Evolutionary conservation across 192 early-diverging fungal species (phyloP), one percentile per base, ranked within the genome.

Genomic region (Rhizophlyctis rosea): DNA sequence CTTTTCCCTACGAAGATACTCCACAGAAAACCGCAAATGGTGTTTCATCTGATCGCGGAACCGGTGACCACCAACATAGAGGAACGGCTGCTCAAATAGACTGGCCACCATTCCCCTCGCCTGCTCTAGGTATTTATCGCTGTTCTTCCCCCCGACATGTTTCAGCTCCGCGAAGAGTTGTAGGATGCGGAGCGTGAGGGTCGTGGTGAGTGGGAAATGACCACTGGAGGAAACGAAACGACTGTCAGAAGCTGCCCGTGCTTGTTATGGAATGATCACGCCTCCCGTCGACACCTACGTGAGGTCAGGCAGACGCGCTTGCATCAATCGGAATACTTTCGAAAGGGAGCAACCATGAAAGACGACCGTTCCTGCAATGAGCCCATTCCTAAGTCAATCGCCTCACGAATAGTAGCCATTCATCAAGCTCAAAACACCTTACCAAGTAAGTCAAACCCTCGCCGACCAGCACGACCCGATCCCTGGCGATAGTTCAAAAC

Each of bases 401-500:
- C n/a, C n/a, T n/a, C n/a, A n/a, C n/a, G n/a, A n/a, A n/a, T n/a
- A n/a, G n/a, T n/a, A n/a, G n/a, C n/a, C n/a, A n/a, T n/a, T n/a
- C n/a, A n/a, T n/a, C n/a, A n/a, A n/a, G n/a, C n/a, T n/a, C n/a
- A n/a, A n/a, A n/a, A n/a, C n/a, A n/a, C n/a, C n/a, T 18, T 44
- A 44, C 39, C 39, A 3, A 76, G 28, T 21, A 34, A 24, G 36
- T 78, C 76, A 50, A 78, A 78, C 0, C 71, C 76, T 68, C 76
- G 64, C 16, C 76, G 50, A 4, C 75, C 76, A 52, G 70, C 68
- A 34, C 68, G 60, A 13, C 68, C 68, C 21, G 68, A 23, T 21
- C 59, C 64, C 52, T 78, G 71, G n/a, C 76, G 34, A 54, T 71
- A 78, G 25, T 75, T 61, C 24, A 78, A 57, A 4, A 75, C 76